Evolutionary conservation across 495 filamentous ascomycete species (phyloP), one percentile per base, ranked within the genome.

Genomic region (Clavariopsis aquatica): DNA sequence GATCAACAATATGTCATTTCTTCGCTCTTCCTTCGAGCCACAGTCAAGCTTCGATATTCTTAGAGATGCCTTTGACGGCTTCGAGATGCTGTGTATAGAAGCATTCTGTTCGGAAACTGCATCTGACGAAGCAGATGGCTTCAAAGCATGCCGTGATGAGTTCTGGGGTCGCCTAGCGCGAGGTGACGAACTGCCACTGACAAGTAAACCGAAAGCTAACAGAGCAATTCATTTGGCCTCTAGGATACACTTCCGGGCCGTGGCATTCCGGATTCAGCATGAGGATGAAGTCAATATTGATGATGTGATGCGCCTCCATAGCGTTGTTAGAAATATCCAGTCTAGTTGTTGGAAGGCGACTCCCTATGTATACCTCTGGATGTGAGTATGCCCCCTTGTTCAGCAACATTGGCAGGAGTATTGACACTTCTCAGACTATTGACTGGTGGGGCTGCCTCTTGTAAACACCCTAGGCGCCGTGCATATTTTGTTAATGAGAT

Each of bases 81-180:
- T 60, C 10, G 62, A 65, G 23, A 65, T 65, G 55, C 46, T 65
- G 8, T 65, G 62, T 24, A 59, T 65, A 17, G 62, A 65, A 65
- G 56, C 55, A 17, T 65, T 65, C 24, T 54, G 60, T 27, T 0
- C 45, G 19, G 55, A 59, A 1, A 65, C 54, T 20, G 62, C 62
- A 6, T 15, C 54, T 1, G 62, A 59, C 6, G 54, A 65, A 13
- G 45, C 54, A 17, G 23, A 52, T 2, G 13, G 22, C 15, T 65
- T 60, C 24, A 27, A 54, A 20, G 0, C 24, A 15, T 55, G 62
- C 13, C 45, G 54, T 13, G 62, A 65, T 3, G 38, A 49, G 20
- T 59, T 53, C 23, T 54, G 31, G 34, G 23, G 3, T 2, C 46
- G 45, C 2, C n/a, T 65, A 23, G 23, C 4, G 29, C 19, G 20